phyloP scores from a whole-genome alignment of 257 asterid species.

The Cruciata laevipes region DNA sequence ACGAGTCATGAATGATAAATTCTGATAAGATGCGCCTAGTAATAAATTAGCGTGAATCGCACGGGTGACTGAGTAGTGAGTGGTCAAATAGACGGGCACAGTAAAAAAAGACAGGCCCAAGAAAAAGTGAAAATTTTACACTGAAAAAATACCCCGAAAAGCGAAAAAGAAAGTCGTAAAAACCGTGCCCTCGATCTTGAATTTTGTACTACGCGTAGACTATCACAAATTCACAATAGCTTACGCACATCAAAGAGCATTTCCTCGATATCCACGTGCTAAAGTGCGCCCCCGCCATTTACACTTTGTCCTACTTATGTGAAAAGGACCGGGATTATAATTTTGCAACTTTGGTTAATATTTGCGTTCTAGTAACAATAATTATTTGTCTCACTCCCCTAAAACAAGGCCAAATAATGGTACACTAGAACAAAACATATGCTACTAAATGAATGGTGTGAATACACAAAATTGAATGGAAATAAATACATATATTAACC shows the following conservation, averaged over 20 bases:
- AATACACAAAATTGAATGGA: neutral
- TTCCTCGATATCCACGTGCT: slow-evolving; percentile 42
- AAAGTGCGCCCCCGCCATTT: slow-evolving; percentile 33
- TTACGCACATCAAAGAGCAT: slow-evolving; percentile 7
- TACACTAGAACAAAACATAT: neutral
- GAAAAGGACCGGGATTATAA: neutral
- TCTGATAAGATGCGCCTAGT: slow-evolving; percentile 20
- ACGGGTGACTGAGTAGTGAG: slow-evolving; percentile 42
- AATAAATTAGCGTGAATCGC: slow-evolving; percentile 34
- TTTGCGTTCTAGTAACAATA: neutral
- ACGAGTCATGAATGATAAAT: no score
- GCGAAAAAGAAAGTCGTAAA: slow-evolving; percentile 14
- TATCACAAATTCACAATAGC: neutral
- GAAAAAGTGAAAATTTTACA: slow-evolving; percentile 1
- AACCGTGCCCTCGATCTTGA: slow-evolving; percentile 25
- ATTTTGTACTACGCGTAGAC: slow-evolving; percentile 13
- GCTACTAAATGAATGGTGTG: neutral
- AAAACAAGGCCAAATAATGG: neutral
- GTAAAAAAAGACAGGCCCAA: slow-evolving; percentile 13
- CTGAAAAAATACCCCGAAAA: slow-evolving; percentile 3
- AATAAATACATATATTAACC: no score
- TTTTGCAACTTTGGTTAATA: no score
- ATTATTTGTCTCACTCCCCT: neutral
- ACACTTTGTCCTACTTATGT: slow-evolving; percentile 17
- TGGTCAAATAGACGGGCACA: slow-evolving; percentile 32